Percentiles rank a stretch among this genome's conserved stretches.
Evolutionary conservation across 2,329 filamentous ascomycete genomes (phyloP).

Genomic region (Alternaria arborescens): DNA sequence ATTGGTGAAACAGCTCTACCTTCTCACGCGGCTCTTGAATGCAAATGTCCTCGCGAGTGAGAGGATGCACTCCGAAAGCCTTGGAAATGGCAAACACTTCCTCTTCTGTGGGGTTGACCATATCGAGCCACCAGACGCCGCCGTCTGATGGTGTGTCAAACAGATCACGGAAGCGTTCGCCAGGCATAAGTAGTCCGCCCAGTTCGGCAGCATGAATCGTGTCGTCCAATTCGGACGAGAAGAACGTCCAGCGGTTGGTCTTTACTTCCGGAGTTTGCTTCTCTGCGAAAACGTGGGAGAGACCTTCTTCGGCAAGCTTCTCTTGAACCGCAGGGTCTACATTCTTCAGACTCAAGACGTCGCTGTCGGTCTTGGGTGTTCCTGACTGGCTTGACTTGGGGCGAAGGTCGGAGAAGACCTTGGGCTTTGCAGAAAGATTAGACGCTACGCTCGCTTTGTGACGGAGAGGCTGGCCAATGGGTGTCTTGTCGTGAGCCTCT

Average conservation of each 20-base stretch:
- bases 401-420: conserved; percentile 70
- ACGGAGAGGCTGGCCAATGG: conserved; percentile 54
- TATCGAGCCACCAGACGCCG: conserved; percentile 99
- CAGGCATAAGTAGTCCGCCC: conserved; percentile 85
- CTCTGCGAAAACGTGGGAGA: conserved; percentile 46
- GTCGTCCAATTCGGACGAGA: conserved; percentile 92
- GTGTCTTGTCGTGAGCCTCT: conserved; percentile 60
- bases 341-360: conserved; percentile 40
- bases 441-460: conserved; percentile 47
- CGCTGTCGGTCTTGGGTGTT: conserved; percentile 49
- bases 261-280: conserved; percentile 55
- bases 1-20: conserved; percentile 95
- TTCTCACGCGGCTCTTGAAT: conserved; percentile 97
- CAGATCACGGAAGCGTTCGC: conserved; percentile 86
- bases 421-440: conserved; percentile 59
- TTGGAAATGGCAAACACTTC: conserved; percentile 89
- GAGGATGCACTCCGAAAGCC: conserved; percentile 92
- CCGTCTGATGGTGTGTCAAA: conserved; percentile 76
- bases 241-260: conserved; percentile 91
- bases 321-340: conserved; percentile 52
- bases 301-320: conserved; percentile 53
- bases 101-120: conserved; percentile 87
- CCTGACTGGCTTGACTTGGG: conserved; percentile 49
- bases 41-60: conserved; percentile 95
- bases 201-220: conserved; percentile 92